These are phyloP conservation scores for Dendrocalamus latiflorus DNA, from an alignment of 202 grass and related monocot species.

Conservation along the genomic window DNA sequence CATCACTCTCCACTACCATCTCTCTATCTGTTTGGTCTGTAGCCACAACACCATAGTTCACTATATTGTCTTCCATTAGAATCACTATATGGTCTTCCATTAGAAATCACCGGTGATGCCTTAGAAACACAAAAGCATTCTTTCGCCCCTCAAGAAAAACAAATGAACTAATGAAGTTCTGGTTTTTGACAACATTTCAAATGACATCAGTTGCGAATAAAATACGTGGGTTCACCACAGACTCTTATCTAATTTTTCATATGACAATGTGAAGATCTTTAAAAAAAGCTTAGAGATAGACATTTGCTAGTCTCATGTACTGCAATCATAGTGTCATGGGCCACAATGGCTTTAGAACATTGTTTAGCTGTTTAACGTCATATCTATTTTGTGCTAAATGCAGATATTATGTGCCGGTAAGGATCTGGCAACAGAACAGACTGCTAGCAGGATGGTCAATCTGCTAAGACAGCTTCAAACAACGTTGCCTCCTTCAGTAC, in stretches of 20 bases:
- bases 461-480: conserved; percentile 61
- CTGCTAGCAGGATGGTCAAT: conserved; percentile 53
- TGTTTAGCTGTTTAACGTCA: background rate
- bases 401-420: conserved; percentile 72
- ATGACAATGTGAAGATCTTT: background rate
- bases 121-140: background rate
- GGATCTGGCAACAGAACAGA: conserved; percentile 72
- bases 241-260: background rate
- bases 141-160: background rate
- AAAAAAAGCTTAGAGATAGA: background rate
- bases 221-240: background rate
- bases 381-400: conserved; percentile 3
- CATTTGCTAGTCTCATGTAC: background rate
- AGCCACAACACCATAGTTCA: too few relatives aligned
- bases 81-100: too few relatives aligned
- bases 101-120: background rate
- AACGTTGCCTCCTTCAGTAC: conserved; percentile 57
- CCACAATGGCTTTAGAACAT: background rate
- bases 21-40: too few relatives aligned
- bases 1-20: too few relatives aligned
- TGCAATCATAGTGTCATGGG: background rate
- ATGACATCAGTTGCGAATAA: background rate
- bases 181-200: background rate
- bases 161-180: background rate
- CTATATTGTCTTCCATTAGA: too few relatives aligned